Percentiles rank a stretch among this genome's conserved stretches.
Conservation (phyloP, 2,329 filamentous ascomycete genomes). For the Aspergillus ruber region DNA sequence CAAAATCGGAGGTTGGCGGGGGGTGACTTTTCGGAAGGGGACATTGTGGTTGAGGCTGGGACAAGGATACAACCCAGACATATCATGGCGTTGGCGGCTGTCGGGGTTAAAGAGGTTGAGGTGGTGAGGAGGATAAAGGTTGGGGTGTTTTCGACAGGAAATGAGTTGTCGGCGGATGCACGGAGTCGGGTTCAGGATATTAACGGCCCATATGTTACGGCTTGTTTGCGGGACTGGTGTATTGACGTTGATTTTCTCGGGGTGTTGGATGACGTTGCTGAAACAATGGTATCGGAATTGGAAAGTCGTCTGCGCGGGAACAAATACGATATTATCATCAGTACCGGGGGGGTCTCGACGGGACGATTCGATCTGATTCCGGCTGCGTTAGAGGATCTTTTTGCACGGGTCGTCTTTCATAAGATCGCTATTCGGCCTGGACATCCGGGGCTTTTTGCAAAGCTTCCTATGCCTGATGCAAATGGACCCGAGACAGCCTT, state of each 20-base stretch:
- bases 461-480: conserved; percentile 3
- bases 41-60: conserved; percentile 10
- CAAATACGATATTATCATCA: conserved; percentile 20
- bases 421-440: conserved; percentile 24
- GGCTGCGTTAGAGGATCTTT: conserved; percentile 12
- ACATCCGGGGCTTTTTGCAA: conserved; percentile 23
- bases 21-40: conserved; percentile 12
- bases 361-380: conserved; percentile 23
- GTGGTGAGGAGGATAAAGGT: conserved; percentile 10
- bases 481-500: conserved; percentile 11
- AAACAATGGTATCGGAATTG: conserved; percentile 7
- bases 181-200: conserved; percentile 11
- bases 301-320: not conserved
- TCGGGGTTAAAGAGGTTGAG: conserved; percentile 10
- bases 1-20: conserved; percentile 17
- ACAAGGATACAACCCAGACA: conserved; percentile 11
- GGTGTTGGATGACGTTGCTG: conserved; percentile 11
- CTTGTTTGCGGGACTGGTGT: conserved; percentile 9
- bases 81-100: conserved; percentile 19
- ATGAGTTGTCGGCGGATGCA: conserved; percentile 4
- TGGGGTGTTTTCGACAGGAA: conserved; percentile 16
- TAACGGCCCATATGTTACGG: conserved; percentile 20
- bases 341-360: conserved; percentile 23
- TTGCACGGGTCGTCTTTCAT: conserved; percentile 19
- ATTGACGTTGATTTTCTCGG: conserved; percentile 15